These are phyloP conservation scores for Elongisporangium prolatum DNA, from an alignment of 352 stramenopile genomes.

Conservation along the genomic window DNA sequence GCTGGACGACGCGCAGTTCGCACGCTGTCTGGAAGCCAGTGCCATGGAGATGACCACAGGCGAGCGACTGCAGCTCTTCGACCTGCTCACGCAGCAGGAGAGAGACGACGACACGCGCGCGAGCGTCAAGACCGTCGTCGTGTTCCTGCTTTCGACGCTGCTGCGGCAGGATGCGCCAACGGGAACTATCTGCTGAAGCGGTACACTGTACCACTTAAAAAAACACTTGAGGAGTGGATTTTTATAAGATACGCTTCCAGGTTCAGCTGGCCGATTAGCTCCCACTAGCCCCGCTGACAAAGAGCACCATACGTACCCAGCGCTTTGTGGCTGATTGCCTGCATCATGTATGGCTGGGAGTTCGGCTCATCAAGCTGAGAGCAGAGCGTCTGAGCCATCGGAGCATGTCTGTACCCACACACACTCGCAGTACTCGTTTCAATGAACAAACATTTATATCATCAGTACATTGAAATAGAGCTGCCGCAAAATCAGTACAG, in stretches of 20 bases:
- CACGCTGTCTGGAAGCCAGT: conserved; percentile 20
- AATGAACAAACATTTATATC: neutral
- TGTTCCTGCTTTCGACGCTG: conserved; percentile 16
- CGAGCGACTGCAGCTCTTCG: conserved; percentile 54
- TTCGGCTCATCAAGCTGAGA: neutral
- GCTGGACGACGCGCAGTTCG: conserved; percentile 42
- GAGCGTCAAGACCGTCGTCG: conserved; percentile 15
- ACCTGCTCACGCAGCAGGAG: conserved; percentile 34
- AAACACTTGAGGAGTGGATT: too few relatives aligned
- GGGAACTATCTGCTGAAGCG: too few relatives aligned
- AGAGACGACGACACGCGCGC: conserved; percentile 16
- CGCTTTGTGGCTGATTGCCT: neutral
- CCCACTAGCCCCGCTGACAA: neutral
- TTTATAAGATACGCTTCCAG: too few relatives aligned
- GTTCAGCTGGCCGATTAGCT: too few relatives aligned
- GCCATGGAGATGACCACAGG: conserved; percentile 46
- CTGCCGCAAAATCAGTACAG: neutral
- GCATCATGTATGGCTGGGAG: neutral
- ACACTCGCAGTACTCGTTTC: neutral
- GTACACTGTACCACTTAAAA: too few relatives aligned
- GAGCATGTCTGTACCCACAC: neutral
- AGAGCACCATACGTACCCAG: neutral
- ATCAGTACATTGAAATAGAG: neutral
- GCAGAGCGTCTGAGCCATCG: neutral
- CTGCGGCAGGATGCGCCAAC: neutral